Evolutionary conservation across 805 yeast genomes (phyloP).

Genomic region (Yarrowia divulgata): DNA sequence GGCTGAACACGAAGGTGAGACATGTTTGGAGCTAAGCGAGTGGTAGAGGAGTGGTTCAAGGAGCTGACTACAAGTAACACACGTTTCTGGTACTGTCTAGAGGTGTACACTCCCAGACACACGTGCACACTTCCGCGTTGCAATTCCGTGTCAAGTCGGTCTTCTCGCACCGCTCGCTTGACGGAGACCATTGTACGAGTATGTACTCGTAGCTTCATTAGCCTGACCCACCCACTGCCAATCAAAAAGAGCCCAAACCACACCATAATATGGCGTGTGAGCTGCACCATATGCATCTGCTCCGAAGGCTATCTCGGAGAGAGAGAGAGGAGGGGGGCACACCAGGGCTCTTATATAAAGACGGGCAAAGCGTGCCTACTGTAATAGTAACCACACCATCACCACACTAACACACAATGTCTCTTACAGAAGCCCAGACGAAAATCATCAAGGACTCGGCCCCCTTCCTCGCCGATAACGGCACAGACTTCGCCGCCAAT

Average conservation of each 20-base stretch:
- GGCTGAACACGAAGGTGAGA: too few species aligned
- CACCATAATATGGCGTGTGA: constrained; percentile 29
- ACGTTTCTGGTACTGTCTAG: too few species aligned
- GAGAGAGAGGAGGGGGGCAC: too few species aligned
- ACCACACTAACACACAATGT: not conserved
- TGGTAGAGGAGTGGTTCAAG: too few species aligned
- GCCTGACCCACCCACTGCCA: not conserved
- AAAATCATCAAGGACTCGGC: constrained; percentile 47
- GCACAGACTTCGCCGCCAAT: constrained; percentile 60
- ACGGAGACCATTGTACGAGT: not conserved
- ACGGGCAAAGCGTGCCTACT: not conserved
- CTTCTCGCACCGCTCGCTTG: too few species aligned
- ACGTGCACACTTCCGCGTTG: too few species aligned
- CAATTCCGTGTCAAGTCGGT: too few species aligned
- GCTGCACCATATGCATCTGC: constrained; percentile 10
- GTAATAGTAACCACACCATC: not conserved
- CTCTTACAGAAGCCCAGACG: constrained; percentile 41
- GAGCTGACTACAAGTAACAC: too few species aligned
- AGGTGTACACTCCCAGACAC: too few species aligned
- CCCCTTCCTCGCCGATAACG: constrained; percentile 65
- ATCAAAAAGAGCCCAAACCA: constrained; percentile 12
- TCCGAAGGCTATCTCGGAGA: not conserved
- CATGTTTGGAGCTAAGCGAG: too few species aligned
- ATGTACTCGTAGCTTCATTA: not conserved
- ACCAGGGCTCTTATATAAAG: not conserved